Conservation (phyloP, 2,329 filamentous ascomycete genomes). For the Phialophora chinensis region DNA sequence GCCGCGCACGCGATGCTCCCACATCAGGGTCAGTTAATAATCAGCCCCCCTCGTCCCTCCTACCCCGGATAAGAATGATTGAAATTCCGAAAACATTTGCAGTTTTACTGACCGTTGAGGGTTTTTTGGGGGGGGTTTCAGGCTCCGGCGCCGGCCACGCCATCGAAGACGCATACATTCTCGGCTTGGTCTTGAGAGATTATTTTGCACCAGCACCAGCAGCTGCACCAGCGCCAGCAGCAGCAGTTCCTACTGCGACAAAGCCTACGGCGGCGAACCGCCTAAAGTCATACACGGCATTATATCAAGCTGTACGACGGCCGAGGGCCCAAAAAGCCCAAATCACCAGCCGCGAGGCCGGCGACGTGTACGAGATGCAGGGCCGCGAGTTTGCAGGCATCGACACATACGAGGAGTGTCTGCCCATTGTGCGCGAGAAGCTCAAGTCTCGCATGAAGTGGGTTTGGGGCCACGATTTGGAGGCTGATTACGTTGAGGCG, state of each 20-base stretch:
- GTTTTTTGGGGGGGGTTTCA: constrained; percentile 14
- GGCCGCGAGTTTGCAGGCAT: constrained; percentile 44
- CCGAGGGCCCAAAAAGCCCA: constrained; percentile 29
- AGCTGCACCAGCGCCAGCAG: too few species aligned
- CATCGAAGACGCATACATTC: constrained; percentile 65
- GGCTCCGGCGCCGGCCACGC: constrained; percentile 68
- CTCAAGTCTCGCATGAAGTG: constrained; percentile 43
- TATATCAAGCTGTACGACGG: constrained; percentile 26
- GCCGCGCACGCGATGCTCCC: constrained; percentile 45
- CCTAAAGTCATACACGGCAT: constrained; percentile 37
- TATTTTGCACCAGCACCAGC: too few species aligned
- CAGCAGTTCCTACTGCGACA: not conserved
- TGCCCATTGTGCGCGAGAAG: constrained; percentile 43
- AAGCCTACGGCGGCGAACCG: not conserved
- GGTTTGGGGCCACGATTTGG: constrained; percentile 46
- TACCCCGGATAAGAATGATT: too few species aligned
- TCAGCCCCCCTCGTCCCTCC: too few species aligned
- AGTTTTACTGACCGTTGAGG: not conserved
- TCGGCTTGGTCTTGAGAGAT: constrained; percentile 22
- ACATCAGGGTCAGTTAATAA: constrained; percentile 31
- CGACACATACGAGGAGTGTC: constrained; percentile 45
- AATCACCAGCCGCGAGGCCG: constrained; percentile 23
- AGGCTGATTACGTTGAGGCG: constrained; percentile 35
- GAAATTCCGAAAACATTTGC: too few species aligned
- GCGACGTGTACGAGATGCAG: constrained; percentile 47